These are phyloP conservation scores for Daphne laureola DNA, from an alignment of 441 rosid species.

Conservation along the genomic window DNA sequence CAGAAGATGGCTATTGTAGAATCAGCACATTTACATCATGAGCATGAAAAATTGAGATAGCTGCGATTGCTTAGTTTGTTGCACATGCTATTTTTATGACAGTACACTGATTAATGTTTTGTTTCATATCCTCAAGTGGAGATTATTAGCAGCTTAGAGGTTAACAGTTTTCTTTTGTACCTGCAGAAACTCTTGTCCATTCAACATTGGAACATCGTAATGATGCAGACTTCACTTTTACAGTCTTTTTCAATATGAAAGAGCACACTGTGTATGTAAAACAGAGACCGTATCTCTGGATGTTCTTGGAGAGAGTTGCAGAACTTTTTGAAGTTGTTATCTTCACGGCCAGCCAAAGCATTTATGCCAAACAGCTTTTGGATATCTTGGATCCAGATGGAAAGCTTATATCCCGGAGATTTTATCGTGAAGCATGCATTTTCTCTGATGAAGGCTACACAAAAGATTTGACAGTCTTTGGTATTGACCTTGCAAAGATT, in stretches of 20 bases:
- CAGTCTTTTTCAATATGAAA: conserved; percentile 78
- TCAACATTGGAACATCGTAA: conserved; percentile 76
- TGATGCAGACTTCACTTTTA: conserved; percentile 78
- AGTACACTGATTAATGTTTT: no score
- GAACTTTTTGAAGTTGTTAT: conserved; percentile 83
- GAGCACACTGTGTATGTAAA: conserved; percentile 83
- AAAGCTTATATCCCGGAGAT: conserved; percentile 62
- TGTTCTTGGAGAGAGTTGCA: conserved; percentile 81
- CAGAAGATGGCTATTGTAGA: no score
- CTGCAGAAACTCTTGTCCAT: conserved; percentile 92
- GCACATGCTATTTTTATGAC: no score
- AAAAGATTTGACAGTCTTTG: conserved; percentile 88
- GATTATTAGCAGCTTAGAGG: no score
- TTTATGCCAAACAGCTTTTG: conserved; percentile 78
- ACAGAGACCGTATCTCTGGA: conserved; percentile 73
- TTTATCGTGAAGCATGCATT: conserved; percentile 87
- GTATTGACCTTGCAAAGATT: conserved; percentile 89
- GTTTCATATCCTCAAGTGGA: no score
- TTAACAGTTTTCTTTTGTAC: conserved; percentile 7
- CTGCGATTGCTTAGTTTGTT: no score
- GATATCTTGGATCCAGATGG: conserved; percentile 76
- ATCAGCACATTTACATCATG: no score
- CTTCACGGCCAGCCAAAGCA: conserved; percentile 95
- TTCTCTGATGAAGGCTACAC: conserved; percentile 82
- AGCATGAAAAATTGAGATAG: no score